These are phyloP conservation scores for Entophlyctis luteolus DNA, from an alignment of 192 early-diverging fungal species.

Conservation along the genomic window DNA sequence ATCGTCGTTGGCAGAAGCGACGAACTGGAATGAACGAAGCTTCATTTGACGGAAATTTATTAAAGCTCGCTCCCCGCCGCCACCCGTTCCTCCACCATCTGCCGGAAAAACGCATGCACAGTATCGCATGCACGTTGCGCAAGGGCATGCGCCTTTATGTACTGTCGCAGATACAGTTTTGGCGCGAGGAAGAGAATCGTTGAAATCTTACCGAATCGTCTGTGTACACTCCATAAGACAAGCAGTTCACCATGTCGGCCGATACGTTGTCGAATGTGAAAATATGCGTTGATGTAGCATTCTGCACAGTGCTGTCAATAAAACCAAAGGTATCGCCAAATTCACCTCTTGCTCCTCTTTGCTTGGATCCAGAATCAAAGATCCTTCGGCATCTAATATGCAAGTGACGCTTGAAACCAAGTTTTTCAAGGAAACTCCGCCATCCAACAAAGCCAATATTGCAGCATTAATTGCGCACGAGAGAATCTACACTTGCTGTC, in stretches of 20 bases:
- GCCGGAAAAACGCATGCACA: too few relatives aligned
- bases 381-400: constrained; percentile 55
- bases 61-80: too few relatives aligned
- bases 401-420: constrained; percentile 69
- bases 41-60: too few relatives aligned
- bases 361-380: constrained; percentile 74
- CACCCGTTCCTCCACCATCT: too few relatives aligned
- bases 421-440: constrained; percentile 75
- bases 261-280: constrained; percentile 74
- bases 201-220: constrained; percentile 58
- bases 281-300: constrained; percentile 70
- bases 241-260: constrained; percentile 50
- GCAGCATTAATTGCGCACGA: constrained; percentile 80
- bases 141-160: too few relatives aligned
- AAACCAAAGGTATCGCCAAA: background rate
- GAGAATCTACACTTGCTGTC: constrained; percentile 45
- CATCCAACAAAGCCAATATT: constrained; percentile 81
- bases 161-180: too few relatives aligned
- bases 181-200: too few relatives aligned
- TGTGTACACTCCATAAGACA: constrained; percentile 72
- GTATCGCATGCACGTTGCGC: too few relatives aligned
- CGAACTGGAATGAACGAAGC: too few relatives aligned
- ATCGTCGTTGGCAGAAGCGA: too few relatives aligned
- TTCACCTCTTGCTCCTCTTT: constrained; percentile 64
- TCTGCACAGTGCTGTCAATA: constrained; percentile 24